Base-by-base conservation (phyloP, 2,329 filamentous ascomycete genomes). In the Botryosphaeria dothidea region DNA sequence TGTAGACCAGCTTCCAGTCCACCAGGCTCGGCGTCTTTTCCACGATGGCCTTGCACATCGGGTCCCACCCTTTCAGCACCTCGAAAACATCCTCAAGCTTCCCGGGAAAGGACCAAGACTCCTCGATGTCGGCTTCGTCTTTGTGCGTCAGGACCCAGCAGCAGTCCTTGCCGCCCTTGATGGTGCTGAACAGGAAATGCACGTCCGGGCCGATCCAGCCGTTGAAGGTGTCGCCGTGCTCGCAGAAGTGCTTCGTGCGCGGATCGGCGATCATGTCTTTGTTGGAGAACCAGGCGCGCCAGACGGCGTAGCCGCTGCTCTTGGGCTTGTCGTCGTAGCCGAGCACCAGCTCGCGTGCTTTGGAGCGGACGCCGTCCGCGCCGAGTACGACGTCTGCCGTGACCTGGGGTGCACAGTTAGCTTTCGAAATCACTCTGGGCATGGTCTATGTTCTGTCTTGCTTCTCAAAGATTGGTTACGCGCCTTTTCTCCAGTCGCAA, bases 261-360 rank as follows among this genome's bases (percentile, higher is more conserved):
- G 76, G 76, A 60, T 79, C 76, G 4, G 74, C 73, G 3, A 77
- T 65, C 75, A 79, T 78, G 38, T 77, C 75, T 15, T 73, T 74
- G 65, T 75, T 76, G 11, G 67, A 63, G 65, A 78, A 76, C 75
- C 75, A 85, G 0, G 83, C 81, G 25, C 83, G 75, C 74, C 81
- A 85, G 48, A 84, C 83, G 0, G 84, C 83, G 67, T 85, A 86
- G 0, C 84, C 84, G 61, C 79, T 82, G 36, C 80, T 82, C 69
- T 84, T 84, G 0, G 82, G 83, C 54, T 81, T 82, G 66, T 85
- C 83, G 43, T 79, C 76, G 34, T 83, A 84, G 1, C 83, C 83
- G 3, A 85, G 77, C 3, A 86, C 83, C 1, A 85, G 75, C 63
- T 81, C 80, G 31, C 83, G 74, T 0, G 84, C 81, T 34, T 81